Evolutionary conservation across 495 filamentous ascomycete species (phyloP), one percentile per base, ranked within the genome.

Genomic region (Penicillium subrubescens): DNA sequence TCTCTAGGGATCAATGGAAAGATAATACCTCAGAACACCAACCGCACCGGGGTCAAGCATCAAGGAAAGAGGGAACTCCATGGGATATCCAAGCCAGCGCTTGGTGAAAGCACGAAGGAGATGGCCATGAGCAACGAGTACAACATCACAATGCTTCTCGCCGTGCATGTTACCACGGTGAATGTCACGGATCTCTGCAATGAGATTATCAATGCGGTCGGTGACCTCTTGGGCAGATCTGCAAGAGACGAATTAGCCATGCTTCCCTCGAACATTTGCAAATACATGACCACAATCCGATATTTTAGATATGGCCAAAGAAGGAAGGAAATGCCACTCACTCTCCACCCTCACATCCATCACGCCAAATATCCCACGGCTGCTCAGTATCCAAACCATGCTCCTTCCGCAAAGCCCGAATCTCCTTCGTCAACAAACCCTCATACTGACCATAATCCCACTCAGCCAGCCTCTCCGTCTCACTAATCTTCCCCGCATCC

Each of bases 361-460:
- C 92, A 5, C 56, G 77, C 92, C 92, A 96, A 46, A 96, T 94
- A 79, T 94, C 86, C 87, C 90, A 96, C 39, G 69, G 67, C 8
- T 75, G 70, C 57, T 86, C 79, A 14, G 39, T 53, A 66, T 89
- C 86, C 33, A 92, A 74, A 3, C 87, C 84, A 64, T 89, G 73
- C 66, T 83, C 75, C 72, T 81, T 84, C 25, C 92, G 81, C 60
- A 83, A 64, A 34, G 82, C 77, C 17, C 85, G 72, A 66, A 97
- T 96, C 69, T 90, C 75, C 6, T 82, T 73, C 8, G 82, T 86
- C 27, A 88, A 87, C 64, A 93, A 79, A 8, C 93, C 93, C 72
- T 97, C 93, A 69, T 96, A 97, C 66, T 87, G 81, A 21, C 93
- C 93, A 67, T 97, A 97, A 65, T 90, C 89, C 93, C 93, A 97